Conservation (phyloP, 2,329 filamentous ascomycete genomes). For the Helotiales sp. region DNA sequence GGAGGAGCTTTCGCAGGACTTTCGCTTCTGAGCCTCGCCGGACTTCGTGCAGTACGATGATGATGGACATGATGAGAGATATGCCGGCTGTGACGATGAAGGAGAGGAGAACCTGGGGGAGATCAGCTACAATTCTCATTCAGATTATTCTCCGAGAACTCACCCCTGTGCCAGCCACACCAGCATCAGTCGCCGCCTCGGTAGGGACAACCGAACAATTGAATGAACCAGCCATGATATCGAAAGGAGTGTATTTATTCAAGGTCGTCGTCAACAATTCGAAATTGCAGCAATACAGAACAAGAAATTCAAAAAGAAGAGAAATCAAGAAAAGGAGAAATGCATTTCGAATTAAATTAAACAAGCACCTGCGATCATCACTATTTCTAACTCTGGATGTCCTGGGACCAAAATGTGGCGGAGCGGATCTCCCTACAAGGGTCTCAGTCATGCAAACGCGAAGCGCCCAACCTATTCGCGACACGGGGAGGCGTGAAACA, state of each 20-base stretch:
- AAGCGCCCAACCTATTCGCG: conserved; percentile 14
- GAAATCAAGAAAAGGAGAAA: neutral
- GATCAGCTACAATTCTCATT: neutral
- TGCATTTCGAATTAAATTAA: neutral
- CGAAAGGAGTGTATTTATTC: conserved; percentile 4
- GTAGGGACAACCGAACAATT: conserved; percentile 24
- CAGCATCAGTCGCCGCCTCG: conserved; percentile 51
- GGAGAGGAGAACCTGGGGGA: conserved; percentile 61
- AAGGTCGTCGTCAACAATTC: neutral
- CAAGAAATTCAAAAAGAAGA: neutral
- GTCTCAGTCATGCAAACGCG: conserved; percentile 12
- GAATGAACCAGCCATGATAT: conserved; percentile 19
- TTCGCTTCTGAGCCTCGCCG: conserved; percentile 52
- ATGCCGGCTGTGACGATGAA: conserved; percentile 68
- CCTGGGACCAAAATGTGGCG: conserved; percentile 1
- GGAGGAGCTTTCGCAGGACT: conserved; percentile 67
- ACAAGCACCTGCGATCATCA: neutral
- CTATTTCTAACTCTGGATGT: conserved; percentile 4
- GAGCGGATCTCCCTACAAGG: conserved; percentile 5
- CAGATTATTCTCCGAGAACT: conserved; percentile 34
- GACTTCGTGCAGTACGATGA: conserved; percentile 61
- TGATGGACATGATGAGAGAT: conserved; percentile 58
- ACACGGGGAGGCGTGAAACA: conserved; percentile 15
- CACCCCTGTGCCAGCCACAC: conserved; percentile 63
- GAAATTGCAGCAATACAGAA: neutral